These are phyloP conservation scores for Eutypa lata DNA, from an alignment of 2,329 filamentous ascomycete genomes.

Conservation along the genomic window DNA sequence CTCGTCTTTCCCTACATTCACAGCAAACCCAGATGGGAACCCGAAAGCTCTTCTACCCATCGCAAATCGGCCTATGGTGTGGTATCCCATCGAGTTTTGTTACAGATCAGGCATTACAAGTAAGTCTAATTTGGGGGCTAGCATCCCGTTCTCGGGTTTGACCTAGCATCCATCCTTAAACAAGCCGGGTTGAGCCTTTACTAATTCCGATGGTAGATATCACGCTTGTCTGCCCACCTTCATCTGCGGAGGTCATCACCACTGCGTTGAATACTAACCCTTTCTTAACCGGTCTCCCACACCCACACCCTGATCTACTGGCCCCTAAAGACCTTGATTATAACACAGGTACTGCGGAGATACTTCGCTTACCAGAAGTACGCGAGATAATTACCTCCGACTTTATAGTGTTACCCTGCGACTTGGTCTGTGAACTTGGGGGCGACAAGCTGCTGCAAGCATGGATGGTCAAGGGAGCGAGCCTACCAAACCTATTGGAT, in stretches of 20 bases:
- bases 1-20: constrained; percentile 79
- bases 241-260: constrained; percentile 63
- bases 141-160: neutral
- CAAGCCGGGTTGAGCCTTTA: constrained; percentile 7
- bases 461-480: constrained; percentile 84
- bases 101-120: constrained; percentile 76
- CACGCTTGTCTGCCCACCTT: constrained; percentile 61
- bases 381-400: constrained; percentile 75
- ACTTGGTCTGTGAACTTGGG: constrained; percentile 85
- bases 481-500: constrained; percentile 60
- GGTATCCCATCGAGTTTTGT: constrained; percentile 85
- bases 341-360: constrained; percentile 84
- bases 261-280: constrained; percentile 73
- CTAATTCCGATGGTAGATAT: constrained; percentile 45
- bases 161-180: neutral
- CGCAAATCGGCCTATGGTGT: constrained; percentile 84
- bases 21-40: constrained; percentile 73
- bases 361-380: constrained; percentile 81
- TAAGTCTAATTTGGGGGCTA: constrained; percentile 45
- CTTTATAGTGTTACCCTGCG: constrained; percentile 89
- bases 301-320: constrained; percentile 71
- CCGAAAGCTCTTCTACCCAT: constrained; percentile 81
- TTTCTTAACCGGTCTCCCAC: constrained; percentile 69
- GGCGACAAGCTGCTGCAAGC: constrained; percentile 81
- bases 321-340: constrained; percentile 74